Percentiles rank a stretch among this genome's conserved stretches.
Evolutionary conservation across 1,284 basidiomycete genomes (phyloP).

Genomic region (Ceratobasidium theobromae): DNA sequence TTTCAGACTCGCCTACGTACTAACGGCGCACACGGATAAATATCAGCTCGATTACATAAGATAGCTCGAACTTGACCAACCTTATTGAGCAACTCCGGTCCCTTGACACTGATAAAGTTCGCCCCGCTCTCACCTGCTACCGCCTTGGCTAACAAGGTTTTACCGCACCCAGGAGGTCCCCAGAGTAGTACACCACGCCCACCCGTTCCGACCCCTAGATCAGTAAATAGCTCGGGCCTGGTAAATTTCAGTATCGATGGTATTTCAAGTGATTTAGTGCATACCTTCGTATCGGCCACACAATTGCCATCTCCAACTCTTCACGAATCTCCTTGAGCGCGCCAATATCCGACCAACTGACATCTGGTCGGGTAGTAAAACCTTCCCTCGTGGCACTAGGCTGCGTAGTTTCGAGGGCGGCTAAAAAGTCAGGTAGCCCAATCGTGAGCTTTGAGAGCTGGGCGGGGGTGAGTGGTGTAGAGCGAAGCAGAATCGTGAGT

Average conservation of each 20-base stretch:
- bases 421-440: constrained; percentile 74
- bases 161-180: constrained; percentile 98
- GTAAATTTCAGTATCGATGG: background rate
- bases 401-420: constrained; percentile 83
- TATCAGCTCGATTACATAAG: background rate
- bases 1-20: constrained; percentile 98
- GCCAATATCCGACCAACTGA: constrained; percentile 95
- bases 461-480: constrained; percentile 69
- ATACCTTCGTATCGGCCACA: constrained; percentile 77
- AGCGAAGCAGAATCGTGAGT: constrained; percentile 59
- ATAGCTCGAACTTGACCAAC: constrained; percentile 47
- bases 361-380: constrained; percentile 94
- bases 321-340: constrained; percentile 83
- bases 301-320: constrained; percentile 95
- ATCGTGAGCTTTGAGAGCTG: constrained; percentile 83
- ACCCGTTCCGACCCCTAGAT: constrained; percentile 51
- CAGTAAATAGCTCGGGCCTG: constrained; percentile 81
- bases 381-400: constrained; percentile 97
- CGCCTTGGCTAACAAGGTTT: constrained; percentile 93
- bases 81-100: constrained; percentile 95
- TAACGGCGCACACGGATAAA: constrained; percentile 43
- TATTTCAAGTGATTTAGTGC: background rate
- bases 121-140: constrained; percentile 93
- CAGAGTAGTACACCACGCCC: constrained; percentile 96
- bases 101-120: constrained; percentile 97